Base-by-base conservation (phyloP, 169 alveolate genomes). In the Eimeria praecox region DNA sequence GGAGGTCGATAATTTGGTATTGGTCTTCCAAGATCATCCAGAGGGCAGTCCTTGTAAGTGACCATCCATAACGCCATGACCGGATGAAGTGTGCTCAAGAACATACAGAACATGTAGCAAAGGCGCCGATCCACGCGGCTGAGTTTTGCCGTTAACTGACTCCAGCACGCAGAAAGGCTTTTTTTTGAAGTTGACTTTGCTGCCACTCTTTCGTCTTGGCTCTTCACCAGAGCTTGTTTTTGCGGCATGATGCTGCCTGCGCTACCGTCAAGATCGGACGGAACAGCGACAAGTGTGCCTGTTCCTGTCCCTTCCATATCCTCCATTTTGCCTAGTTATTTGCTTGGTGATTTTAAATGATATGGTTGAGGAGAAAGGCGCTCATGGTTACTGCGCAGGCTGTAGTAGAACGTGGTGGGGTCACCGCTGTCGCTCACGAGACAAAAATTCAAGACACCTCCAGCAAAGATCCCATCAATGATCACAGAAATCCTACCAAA, bases 21-120 rank as follows among this genome's bases (percentile, higher is more conserved):
- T 33, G 91, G 91, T 3, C 54, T 20, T 16, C 91, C 91, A 54
- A 83, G 77, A 6, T 83, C 91, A 33, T 83, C 91, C 30, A 83
- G 38, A 35, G 91, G 91, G 91, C 91, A 83, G 33, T 83, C 91
- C 73, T 83, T 56, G 91, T 83, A 83, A 27, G 91, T 27, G 62
- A 83, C 91, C 62, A 83, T 59, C 24, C 27, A 83, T 22, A 83
- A 14, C 49, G 91, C 91, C 3, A 83, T 12, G 12, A 83, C 66
- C 49, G 91, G 75, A 59, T 83, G 73, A 0, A 52, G 75, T 49
- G 66, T 83, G 73, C 91, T 83, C 49, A 83, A 27, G 73, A 46
- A 35, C 91, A 83, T 83, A 38, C 91, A 52, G 38, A 83, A 54
- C 54, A 83, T 52, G 75, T 83, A 52, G 91, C 91, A 52, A 54